Conservation (phyloP, 2,329 filamentous ascomycete species). For the Mycosphaerelloides madeirae region DNA sequence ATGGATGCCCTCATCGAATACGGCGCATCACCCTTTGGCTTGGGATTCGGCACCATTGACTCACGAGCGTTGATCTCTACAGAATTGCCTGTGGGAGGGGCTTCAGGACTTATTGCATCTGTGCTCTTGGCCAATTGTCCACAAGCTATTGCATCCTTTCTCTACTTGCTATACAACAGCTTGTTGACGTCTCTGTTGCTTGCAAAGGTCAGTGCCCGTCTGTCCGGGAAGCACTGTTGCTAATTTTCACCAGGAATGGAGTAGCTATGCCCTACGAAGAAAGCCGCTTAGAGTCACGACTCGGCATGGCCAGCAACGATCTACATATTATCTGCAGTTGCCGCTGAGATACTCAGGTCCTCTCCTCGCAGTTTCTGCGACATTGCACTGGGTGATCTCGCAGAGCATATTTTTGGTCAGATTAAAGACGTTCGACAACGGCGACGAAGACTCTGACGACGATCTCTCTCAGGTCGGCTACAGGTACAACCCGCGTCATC, state of each 20-base stretch:
- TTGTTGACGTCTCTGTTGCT: slow-evolving; percentile 10
- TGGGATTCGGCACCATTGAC: slow-evolving; percentile 10
- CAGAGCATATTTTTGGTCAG: slow-evolving; percentile 42
- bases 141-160: slow-evolving; percentile 11
- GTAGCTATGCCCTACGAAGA: slow-evolving; percentile 29
- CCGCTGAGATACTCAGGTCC: slow-evolving; percentile 39
- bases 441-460: background rate
- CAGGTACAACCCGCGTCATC: too few relatives aligned
- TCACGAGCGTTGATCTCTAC: slow-evolving; percentile 2
- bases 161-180: slow-evolving; percentile 15
- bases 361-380: slow-evolving; percentile 30
- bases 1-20: background rate
- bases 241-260: slow-evolving; percentile 43
- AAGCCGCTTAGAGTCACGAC: slow-evolving; percentile 38
- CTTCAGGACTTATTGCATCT: background rate
- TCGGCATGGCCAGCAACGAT: slow-evolving; percentile 35
- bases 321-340: slow-evolving; percentile 39
- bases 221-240: background rate
- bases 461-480: slow-evolving; percentile 10
- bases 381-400: slow-evolving; percentile 44
- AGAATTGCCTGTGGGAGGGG: background rate
- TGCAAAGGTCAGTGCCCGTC: background rate
- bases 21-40: slow-evolving; percentile 2
- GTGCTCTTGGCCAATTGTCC: slow-evolving; percentile 10
- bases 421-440: slow-evolving; percentile 22